Percentiles rank a stretch among this genome's conserved stretches.
Conservation (phyloP, 148 eudicot species). For the Arbutus unedo region DNA sequence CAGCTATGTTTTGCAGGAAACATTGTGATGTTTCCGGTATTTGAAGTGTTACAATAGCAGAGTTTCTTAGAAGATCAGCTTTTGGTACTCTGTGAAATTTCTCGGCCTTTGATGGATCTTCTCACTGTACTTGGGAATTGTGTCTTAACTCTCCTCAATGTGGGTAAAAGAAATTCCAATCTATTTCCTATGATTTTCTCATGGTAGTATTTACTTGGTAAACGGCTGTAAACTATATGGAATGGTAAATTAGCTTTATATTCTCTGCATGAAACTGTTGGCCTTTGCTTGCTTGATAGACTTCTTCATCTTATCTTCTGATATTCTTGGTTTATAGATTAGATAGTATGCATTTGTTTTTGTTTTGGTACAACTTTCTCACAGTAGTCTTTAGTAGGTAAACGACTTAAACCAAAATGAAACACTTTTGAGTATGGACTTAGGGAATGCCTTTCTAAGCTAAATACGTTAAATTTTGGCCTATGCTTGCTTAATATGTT, state of each 20-base stretch:
- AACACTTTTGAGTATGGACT: neutral
- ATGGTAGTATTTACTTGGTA: neutral
- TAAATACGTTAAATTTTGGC: neutral
- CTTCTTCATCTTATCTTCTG: no score
- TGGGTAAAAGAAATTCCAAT: neutral
- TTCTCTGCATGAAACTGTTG: neutral
- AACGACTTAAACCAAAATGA: neutral
- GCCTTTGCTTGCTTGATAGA: neutral
- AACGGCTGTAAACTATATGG: neutral
- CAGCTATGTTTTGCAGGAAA: slow-evolving; percentile 12
- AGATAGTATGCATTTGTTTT: neutral
- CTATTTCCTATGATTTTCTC: neutral
- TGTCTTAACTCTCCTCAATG: neutral
- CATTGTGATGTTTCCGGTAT: neutral
- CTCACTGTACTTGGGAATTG: neutral
- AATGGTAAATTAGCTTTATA: neutral
- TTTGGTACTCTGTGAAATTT: neutral
- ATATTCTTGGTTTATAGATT: neutral
- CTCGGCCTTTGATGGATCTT: neutral
- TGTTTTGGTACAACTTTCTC: neutral
- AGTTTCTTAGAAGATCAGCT: slow-evolving; percentile 1
- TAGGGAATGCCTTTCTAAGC: neutral
- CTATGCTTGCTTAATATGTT: neutral
- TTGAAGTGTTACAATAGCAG: neutral
- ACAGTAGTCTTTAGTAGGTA: neutral